Evolutionary conservation across 345 rosid genomes (phyloP), one percentile per base, ranked within the genome.

Genomic region (Gossypium turneri): DNA sequence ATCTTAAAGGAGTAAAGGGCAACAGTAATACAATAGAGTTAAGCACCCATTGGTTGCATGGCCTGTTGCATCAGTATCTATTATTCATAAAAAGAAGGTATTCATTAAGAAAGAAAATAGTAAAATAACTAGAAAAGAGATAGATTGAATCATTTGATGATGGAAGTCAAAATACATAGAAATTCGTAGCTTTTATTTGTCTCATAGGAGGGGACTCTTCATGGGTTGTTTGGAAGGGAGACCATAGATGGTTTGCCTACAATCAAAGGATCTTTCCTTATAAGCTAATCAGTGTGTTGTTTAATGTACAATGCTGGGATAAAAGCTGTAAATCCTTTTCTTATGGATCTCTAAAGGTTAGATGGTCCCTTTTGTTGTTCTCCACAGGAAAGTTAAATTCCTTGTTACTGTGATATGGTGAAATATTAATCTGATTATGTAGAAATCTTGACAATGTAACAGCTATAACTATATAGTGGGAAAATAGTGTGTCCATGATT

Each of bases 221-320:
- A 24, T 59, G 41, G 27, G 64, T 6, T 50, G 43, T 50, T 68
- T 68, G 22, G 48, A 48, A 22, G 57, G 57, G 8, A 25, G 72
- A 48, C 16, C 72, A 48, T 48, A 12, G 57, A 48, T 68, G n/a
- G 22, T 68, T n/a, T 68, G 44, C 44, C 58, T 50, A 25, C 43
- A 50, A 68, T 68, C 44, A 50, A 48, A 68, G 58, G 58, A 25
- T 68, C 58, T 68, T 68, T 24, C 53, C 43, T 68, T 41, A 41
- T 68, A 68, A 25, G 43, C 16, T 27, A 25, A 25, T 68, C 58
- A 15, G 19, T 4, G 12, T 50, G n/a, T 50, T 67, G 55, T 20
- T 68, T 68, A 68, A 47, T 7, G 38, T 45, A 67, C 48, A 67
- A 25, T 50, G 44, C 72, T 50, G 52, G 72, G 72, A 25, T 48